Evolutionary conservation across 352 stramenopile genomes (phyloP).

Genomic region (Globisporangium lucens): DNA sequence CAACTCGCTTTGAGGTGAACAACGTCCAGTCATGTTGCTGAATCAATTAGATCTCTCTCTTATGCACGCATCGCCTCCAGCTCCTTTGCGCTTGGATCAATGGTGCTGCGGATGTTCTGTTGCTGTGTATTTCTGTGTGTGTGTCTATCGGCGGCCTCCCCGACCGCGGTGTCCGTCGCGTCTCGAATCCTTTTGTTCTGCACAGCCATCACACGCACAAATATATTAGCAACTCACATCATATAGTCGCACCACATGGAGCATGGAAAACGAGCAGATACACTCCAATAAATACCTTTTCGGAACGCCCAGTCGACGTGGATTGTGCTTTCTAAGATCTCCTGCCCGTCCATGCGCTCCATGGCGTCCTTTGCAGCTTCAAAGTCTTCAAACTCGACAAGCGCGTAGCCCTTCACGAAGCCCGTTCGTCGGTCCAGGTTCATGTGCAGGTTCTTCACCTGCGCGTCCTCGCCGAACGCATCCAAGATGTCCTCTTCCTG

Average conservation of each 20-base stretch:
- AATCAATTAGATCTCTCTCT: not conserved
- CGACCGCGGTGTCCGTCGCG: conserved; percentile 34
- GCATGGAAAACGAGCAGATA: not conserved
- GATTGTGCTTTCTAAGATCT: conserved; percentile 89
- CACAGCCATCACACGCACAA: conserved; percentile 2
- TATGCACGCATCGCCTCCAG: not conserved
- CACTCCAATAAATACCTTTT: conserved; percentile 33
- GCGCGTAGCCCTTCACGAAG: conserved; percentile 95
- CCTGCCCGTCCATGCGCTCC: conserved; percentile 89
- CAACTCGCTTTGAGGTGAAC: not conserved
- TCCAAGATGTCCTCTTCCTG: conserved; percentile 96
- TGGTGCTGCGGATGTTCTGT: not conserved
- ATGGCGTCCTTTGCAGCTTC: conserved; percentile 91
- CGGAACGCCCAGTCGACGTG: conserved; percentile 94
- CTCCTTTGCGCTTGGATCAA: not conserved
- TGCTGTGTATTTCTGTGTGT: not conserved
- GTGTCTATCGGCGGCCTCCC: conserved; percentile 45
- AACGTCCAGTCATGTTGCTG: not conserved
- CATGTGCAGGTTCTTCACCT: conserved; percentile 95
- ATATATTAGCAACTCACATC: not conserved
- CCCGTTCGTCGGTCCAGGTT: conserved; percentile 94
- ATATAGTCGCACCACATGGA: not conserved
- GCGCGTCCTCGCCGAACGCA: conserved; percentile 93
- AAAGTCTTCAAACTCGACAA: conserved; percentile 93
- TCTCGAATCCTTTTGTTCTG: conserved; percentile 21